Base-by-base conservation (phyloP, 2,329 filamentous ascomycete genomes). In the Aphanocladium album region DNA sequence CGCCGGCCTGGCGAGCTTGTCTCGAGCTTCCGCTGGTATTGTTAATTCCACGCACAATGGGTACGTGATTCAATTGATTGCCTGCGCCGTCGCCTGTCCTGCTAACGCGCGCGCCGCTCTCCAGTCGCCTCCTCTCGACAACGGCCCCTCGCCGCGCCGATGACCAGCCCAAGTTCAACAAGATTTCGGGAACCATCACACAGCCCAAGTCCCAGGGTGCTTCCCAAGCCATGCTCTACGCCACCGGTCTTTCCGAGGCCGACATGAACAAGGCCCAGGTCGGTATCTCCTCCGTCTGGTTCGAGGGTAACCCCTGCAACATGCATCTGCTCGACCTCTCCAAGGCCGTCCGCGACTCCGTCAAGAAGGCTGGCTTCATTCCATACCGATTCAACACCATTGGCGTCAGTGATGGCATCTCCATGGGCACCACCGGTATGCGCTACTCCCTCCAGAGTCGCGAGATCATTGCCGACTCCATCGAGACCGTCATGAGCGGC, bases 361-460 rank as follows among this genome's bases (percentile, higher is more conserved):
- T 86, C 45, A 76, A 76, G 60, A 77, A 89, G 69, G 90, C 92
- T 33, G 90, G 91, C 23, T 82, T 99, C 63, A 83, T 96, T 63
- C 91, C 92, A 64, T 96, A 96, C 82, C 93, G 97, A 75, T 99
- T 99, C 85, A 99, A 99, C 82, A 99, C 96, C 63, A 91, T 99
- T 71, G 95, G 95, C 71, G 96, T 99, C 67, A 96, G 91, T 65
- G 95, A 99, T 74, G 95, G 87, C 62, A 99, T 99, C 69, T 96
- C 91, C 69, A 99, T 99, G 95, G 95, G 95, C 56, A 99, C 95
- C 52, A 90, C 88, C 39, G 95, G 96, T 68, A 99, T 99, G 95
- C 85, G 93, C 64, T 98, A 92, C 79, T 95, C 90, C 60, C 82
- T 97, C 57, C 95, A 98, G 80, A 96, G 91, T 67, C 85, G 95